phyloP scores from a whole-genome alignment of 805 yeast species.

The Candida tibetensis region DNA sequence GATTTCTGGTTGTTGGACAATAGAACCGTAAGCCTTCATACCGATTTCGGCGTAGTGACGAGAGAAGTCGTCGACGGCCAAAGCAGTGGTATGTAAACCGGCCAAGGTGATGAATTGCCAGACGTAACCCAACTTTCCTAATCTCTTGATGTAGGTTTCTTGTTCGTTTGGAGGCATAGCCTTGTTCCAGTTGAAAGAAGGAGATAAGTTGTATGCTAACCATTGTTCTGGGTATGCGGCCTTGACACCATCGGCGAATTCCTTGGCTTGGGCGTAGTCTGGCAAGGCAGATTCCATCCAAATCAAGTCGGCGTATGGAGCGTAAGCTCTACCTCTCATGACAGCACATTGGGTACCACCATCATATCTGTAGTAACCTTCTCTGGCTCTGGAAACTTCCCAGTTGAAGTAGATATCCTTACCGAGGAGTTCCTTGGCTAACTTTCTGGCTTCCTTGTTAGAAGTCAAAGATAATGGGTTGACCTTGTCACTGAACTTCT shows the following conservation, averaged over 20 bases:
- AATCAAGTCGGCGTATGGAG: conserved; percentile 91
- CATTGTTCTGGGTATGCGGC: conserved; percentile 82
- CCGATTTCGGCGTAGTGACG: conserved; percentile 76
- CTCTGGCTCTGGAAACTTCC: conserved; percentile 93
- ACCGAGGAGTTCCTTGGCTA: conserved; percentile 76
- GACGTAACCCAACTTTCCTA: conserved; percentile 85
- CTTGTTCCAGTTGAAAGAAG: conserved; percentile 96
- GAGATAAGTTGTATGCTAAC: conserved; percentile 95
- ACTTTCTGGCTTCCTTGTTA: conserved; percentile 70
- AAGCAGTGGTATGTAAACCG: conserved; percentile 93
- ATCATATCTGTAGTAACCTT: conserved; percentile 92
- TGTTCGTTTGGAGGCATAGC: conserved; percentile 89
- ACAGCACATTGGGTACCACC: conserved; percentile 98
- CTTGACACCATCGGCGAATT: conserved; percentile 90
- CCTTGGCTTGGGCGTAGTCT: conserved; percentile 88
- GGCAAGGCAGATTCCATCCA: conserved; percentile 99
- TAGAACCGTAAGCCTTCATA: conserved; percentile 93
- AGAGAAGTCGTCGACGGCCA: conserved; percentile 84
- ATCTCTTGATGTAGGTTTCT: conserved; percentile 82
- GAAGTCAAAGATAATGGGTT: conserved; percentile 76
- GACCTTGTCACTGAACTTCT: conserved; percentile 63
- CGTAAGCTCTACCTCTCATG: conserved; percentile 92
- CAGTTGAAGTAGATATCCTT: conserved; percentile 86
- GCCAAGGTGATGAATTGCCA: conserved; percentile 99
- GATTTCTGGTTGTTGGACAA: conserved; percentile 84